Evolutionary conservation across 768 basidiomycete genomes (phyloP).

Genomic region (Kwoniella dejecticola): DNA sequence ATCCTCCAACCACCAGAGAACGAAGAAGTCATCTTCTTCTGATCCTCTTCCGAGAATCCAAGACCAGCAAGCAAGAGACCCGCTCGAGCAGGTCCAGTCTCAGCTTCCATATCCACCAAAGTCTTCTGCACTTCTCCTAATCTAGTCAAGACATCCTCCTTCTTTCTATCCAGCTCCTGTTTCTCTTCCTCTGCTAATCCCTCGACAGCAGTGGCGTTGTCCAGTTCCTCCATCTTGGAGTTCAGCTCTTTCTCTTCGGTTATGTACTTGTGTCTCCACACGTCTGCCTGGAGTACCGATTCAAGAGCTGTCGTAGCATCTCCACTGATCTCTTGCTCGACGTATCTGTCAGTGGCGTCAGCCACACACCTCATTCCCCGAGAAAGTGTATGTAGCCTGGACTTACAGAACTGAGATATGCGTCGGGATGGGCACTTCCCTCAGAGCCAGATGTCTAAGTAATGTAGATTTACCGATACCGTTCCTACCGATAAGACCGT

Average conservation of each 20-base stretch:
- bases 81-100: conserved; percentile 91
- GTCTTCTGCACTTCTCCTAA: conserved; percentile 86
- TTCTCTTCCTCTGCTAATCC: conserved; percentile 75
- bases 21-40: conserved; percentile 74
- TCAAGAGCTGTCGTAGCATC: conserved; percentile 91
- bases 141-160: conserved; percentile 78
- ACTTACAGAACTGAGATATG: conserved; percentile 84
- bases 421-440: conserved; percentile 88
- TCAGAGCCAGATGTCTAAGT: conserved; percentile 87
- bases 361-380: no score
- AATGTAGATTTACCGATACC: conserved; percentile 96
- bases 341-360: no score
- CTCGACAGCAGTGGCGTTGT: conserved; percentile 60
- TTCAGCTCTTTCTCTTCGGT: conserved; percentile 81
- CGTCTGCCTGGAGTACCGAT: conserved; percentile 98
- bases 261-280: conserved; percentile 91
- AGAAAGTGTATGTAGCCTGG: background rate
- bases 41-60: conserved; percentile 87
- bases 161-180: conserved; percentile 56
- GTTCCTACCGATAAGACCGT: conserved; percentile 56
- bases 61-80: conserved; percentile 87
- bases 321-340: conserved; percentile 97
- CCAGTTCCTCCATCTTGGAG: conserved; percentile 69
- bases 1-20: conserved; percentile 99
- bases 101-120: conserved; percentile 97